phyloP scores from a whole-genome alignment of 2,329 filamentous ascomycete species.

The Xylariomycetidae sp. region DNA sequence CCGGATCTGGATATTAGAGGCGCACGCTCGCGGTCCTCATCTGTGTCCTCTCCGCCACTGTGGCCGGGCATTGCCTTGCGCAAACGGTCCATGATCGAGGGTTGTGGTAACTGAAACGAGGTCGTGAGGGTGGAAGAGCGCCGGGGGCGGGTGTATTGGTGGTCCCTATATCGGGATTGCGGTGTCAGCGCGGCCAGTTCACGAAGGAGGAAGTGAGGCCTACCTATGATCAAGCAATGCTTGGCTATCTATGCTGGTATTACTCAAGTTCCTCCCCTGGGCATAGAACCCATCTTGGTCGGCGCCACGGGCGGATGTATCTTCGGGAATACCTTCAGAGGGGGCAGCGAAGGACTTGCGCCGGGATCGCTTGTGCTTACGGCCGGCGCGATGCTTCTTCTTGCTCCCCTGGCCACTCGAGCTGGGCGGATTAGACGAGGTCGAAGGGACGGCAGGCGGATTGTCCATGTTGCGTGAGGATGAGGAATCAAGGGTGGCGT shows the following conservation, averaged over 20 bases:
- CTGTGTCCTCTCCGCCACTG: conserved; percentile 33
- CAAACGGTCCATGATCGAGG: conserved; percentile 21
- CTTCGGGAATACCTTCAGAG: conserved; percentile 25
- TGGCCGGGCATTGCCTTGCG: conserved; percentile 11
- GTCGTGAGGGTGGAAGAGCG: conserved; percentile 44
- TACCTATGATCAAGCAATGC: conserved; percentile 75
- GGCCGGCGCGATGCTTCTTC: conserved; percentile 67
- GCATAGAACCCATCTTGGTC: conserved; percentile 42
- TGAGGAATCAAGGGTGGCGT: conserved; percentile 55
- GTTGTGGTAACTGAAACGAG: conserved; percentile 30
- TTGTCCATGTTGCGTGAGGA: conserved; percentile 21
- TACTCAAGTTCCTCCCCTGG: conserved; percentile 59
- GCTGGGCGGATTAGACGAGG: conserved; percentile 10
- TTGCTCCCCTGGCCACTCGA: conserved; percentile 25
- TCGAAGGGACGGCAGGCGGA: conserved; percentile 2
- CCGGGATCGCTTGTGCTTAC: conserved; percentile 67
- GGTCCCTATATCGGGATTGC: conserved; percentile 9
- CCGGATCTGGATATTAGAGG: conserved; percentile 46
- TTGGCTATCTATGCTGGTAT: conserved; percentile 84
- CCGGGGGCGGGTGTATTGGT: conserved; percentile 50
- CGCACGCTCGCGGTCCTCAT: conserved; percentile 46
- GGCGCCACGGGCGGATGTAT: conserved; percentile 13
- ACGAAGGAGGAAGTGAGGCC: neutral
- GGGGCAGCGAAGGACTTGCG: conserved; percentile 73
- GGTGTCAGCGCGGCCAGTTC: neutral